These are phyloP conservation scores for Botrytis sinoallii DNA, from an alignment of 2,329 filamentous ascomycete genomes.

Conservation along the genomic window DNA sequence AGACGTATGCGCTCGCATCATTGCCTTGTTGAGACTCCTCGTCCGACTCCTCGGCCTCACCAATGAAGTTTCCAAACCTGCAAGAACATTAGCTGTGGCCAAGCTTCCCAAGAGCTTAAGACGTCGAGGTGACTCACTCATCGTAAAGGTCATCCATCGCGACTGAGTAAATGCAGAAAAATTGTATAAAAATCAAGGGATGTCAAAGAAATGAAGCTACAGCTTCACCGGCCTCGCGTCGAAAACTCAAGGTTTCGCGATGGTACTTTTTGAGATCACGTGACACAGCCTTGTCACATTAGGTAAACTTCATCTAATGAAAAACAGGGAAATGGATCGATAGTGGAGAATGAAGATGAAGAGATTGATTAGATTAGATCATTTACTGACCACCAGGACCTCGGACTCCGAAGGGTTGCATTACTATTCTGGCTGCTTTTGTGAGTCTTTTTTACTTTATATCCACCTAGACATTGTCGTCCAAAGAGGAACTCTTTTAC, in stretches of 20 bases:
- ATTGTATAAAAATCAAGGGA: slow-evolving; percentile 9
- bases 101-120: slow-evolving; percentile 11
- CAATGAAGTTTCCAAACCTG: slow-evolving; percentile 98
- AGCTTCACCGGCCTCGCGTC: slow-evolving; percentile 23
- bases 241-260: slow-evolving; percentile 29
- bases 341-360: background rate
- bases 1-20: slow-evolving; percentile 74
- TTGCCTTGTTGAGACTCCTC: slow-evolving; percentile 77
- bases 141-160: slow-evolving; percentile 94
- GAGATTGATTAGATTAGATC: slow-evolving; percentile 17
- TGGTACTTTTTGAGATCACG: slow-evolving; percentile 27
- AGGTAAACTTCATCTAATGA: background rate
- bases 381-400: background rate
- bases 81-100: slow-evolving; percentile 25
- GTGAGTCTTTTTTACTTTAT: background rate
- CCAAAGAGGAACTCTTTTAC: too few species aligned
- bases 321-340: background rate
- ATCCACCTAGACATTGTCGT: background rate
- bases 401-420: background rate
- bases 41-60: slow-evolving; percentile 85
- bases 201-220: slow-evolving; percentile 8
- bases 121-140: slow-evolving; percentile 58
- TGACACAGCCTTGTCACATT: slow-evolving; percentile 24
- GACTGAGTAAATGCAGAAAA: slow-evolving; percentile 14
- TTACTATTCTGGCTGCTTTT: background rate